Percentiles rank a stretch among this genome's conserved stretches.
These are phyloP conservation scores for Rhizophagus prolifer DNA, from an alignment of 192 early-diverging fungal genomes.

Conservation along the genomic window DNA sequence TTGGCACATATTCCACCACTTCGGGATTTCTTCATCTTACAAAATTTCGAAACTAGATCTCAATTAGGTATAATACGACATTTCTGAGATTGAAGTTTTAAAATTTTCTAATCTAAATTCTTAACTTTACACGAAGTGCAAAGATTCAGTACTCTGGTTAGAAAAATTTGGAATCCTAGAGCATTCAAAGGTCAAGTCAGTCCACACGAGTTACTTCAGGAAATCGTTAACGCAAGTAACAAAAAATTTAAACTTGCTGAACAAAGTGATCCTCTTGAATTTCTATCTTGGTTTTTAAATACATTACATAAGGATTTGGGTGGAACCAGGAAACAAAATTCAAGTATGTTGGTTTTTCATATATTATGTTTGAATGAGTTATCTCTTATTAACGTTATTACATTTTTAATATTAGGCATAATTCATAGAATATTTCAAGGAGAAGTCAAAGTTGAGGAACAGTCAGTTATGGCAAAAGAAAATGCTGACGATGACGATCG, in stretches of 20 bases:
- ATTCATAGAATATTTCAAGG: conserved; percentile 88
- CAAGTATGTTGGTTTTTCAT: conserved; percentile 44
- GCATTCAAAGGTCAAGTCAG: conserved; percentile 94
- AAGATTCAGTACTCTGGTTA: conserved; percentile 73
- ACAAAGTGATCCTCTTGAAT: conserved; percentile 84
- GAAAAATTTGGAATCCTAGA: conserved; percentile 90
- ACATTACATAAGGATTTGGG: conserved; percentile 82
- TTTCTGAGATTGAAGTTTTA: neutral
- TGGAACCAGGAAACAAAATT: conserved; percentile 69
- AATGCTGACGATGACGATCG: conserved; percentile 40
- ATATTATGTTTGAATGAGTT: neutral
- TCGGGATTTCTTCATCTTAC: conserved; percentile 77
- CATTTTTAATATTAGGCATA: conserved; percentile 35
- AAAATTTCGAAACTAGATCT: conserved; percentile 50
- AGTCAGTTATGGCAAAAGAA: conserved; percentile 52
- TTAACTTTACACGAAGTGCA: conserved; percentile 48
- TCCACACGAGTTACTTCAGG: conserved; percentile 95
- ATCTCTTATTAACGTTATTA: neutral
- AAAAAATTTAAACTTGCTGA: conserved; percentile 75
- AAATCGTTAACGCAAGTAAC: conserved; percentile 79
- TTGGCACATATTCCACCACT: conserved; percentile 83
- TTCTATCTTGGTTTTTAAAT: conserved; percentile 92
- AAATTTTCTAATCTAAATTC: neutral
- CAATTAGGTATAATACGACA: conserved; percentile 43
- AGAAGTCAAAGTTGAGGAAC: conserved; percentile 71